Evolutionary conservation across 176 grass and related monocot genomes (phyloP), one percentile per base, ranked within the genome.

Genomic region (Canna indica): DNA sequence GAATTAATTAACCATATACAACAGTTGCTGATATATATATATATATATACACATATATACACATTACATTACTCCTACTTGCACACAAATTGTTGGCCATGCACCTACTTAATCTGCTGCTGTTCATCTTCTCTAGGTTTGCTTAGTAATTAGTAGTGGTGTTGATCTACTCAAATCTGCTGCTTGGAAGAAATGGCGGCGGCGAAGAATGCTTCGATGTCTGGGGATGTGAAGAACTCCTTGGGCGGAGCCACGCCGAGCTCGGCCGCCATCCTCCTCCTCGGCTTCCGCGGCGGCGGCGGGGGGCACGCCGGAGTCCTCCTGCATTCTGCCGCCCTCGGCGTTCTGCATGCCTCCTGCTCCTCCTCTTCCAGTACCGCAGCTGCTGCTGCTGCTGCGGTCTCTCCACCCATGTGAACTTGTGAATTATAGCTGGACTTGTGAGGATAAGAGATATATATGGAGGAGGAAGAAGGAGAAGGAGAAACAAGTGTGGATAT

Each of bases 201-300:
- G 1, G 60, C 60, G 60, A 64, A 64, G 60, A 64, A 64, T 5
- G 60, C 60, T 29, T 64, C 60, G 14, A 64, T 64, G 60, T 64
- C 60, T 12, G 60, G 60, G 29, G 60, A 64, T 11, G 25, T 30
- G 60, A 64, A 64, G 60, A 64, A 64, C 15, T 17, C 60, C 60
- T 64, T 35, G 15, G 60, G 60, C 27, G 60, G 60, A 32, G 27
- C 13, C 11, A 4, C 0, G 60, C 28, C 11, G 15, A 29, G 14
- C 60, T 64, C 30, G 9, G 15, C 34, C 60, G 16, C 34, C 29
- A 4, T 28, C 30, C 34, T 64, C 60, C 60, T 30, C 24, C 22
- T 8, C 8, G 26, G 59, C 30, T 64, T 64, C 60, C 60, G 13
- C 24, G 56, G 24, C 8, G 26, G 59, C 27, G 29, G 27, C 29